Conservation (phyloP, 2,329 filamentous ascomycete genomes). For the Volutella citrinella region DNA sequence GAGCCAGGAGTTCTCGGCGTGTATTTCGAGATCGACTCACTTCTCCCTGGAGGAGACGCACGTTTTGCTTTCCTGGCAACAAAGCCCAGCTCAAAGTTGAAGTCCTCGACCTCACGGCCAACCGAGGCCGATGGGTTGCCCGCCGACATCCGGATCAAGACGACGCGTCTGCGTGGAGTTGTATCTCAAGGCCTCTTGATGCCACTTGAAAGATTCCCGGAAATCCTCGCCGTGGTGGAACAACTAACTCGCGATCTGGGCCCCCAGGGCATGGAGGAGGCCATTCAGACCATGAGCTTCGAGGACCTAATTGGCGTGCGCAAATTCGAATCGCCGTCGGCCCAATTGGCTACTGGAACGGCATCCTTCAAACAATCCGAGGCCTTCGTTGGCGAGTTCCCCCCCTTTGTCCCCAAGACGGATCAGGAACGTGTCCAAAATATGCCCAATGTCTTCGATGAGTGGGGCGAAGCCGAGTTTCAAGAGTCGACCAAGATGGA, state of each 20-base stretch:
- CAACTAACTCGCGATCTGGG: background rate
- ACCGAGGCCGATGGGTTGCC: too few relatives aligned
- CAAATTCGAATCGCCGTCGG: slow-evolving; percentile 19
- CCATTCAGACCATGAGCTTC: slow-evolving; percentile 13
- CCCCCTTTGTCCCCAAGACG: slow-evolving; percentile 18
- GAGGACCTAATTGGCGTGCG: slow-evolving; percentile 16
- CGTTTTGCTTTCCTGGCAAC: slow-evolving; percentile 15
- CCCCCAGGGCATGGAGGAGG: slow-evolving; percentile 2
- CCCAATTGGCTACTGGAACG: too few relatives aligned
- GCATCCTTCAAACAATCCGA: background rate
- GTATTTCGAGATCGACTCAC: slow-evolving; percentile 22
- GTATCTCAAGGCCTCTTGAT: slow-evolving; percentile 22
- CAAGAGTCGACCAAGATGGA: slow-evolving; percentile 40
- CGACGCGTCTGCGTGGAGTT: slow-evolving; percentile 13
- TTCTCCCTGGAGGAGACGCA: slow-evolving; percentile 17
- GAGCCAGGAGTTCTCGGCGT: slow-evolving; percentile 14
- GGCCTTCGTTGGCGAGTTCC: slow-evolving; percentile 14
- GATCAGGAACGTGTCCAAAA: slow-evolving; percentile 24
- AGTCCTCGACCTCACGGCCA: background rate
- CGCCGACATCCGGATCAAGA: slow-evolving; percentile 17
- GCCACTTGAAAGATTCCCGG: slow-evolving; percentile 16
- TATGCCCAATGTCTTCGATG: slow-evolving; percentile 13
- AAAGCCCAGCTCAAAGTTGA: slow-evolving; percentile 1
- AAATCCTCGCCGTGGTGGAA: slow-evolving; percentile 7
- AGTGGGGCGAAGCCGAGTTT: slow-evolving; percentile 22